phyloP scores from a whole-genome alignment of 345 rosid species.

The Erodium maritimum region DNA sequence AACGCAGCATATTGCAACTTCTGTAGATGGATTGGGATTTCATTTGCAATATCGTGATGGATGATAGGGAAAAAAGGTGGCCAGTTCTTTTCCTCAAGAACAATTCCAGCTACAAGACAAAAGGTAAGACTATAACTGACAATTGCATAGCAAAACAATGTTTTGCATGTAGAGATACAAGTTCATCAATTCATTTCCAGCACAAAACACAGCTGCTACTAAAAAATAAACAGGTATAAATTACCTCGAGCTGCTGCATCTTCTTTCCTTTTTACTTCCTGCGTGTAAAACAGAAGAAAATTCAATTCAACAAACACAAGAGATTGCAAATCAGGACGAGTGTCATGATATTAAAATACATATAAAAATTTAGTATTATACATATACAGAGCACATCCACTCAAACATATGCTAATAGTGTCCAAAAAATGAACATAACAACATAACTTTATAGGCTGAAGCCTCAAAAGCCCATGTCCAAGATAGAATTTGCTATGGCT shows the following conservation, averaged over 20 bases:
- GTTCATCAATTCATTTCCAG: not conserved
- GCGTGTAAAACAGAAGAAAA: slow-evolving; percentile 8
- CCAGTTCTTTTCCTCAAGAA: slow-evolving; percentile 75
- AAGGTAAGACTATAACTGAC: slow-evolving; percentile 1
- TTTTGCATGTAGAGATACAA: slow-evolving; percentile 1
- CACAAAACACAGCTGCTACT: not conserved
- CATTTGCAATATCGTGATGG: slow-evolving; percentile 79
- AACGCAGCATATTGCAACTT: slow-evolving; percentile 65
- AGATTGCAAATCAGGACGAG: not conserved
- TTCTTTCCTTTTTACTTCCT: slow-evolving; percentile 82
- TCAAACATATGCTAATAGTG: not conserved
- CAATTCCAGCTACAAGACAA: slow-evolving; percentile 52
- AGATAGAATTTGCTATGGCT: not conserved
- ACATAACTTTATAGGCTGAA: not conserved
- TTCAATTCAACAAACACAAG: not conserved
- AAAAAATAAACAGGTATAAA: slow-evolving; percentile 4
- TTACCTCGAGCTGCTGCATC: slow-evolving; percentile 94
- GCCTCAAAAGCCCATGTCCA: not conserved
- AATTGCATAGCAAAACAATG: slow-evolving; percentile 1
- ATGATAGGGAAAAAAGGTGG: slow-evolving; percentile 75
- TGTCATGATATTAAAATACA: not conserved
- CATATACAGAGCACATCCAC: not conserved
- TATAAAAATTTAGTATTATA: not conserved
- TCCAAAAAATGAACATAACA: not conserved
- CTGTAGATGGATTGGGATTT: slow-evolving; percentile 78